These are phyloP conservation scores for Pachyrhizus erosus DNA, from an alignment of 306 rosid genomes.

Conservation along the genomic window DNA sequence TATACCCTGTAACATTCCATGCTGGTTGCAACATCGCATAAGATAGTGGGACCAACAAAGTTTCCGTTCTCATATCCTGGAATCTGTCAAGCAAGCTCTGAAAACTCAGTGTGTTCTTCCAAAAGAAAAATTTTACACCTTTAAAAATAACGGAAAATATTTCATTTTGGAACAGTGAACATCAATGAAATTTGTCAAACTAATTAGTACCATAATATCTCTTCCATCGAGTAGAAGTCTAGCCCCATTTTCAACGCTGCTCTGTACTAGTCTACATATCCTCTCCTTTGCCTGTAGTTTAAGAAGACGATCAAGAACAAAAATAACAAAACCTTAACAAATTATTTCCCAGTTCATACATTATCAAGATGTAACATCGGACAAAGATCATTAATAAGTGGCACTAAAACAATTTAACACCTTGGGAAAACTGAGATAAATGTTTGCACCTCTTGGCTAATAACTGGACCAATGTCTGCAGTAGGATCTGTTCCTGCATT, in stretches of 20 bases:
- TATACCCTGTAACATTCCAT: conserved; percentile 76
- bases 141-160: neutral
- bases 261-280: conserved; percentile 63
- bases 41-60: conserved; percentile 73
- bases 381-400: conserved; percentile 4
- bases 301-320: conserved; percentile 28
- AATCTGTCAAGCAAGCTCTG: conserved; percentile 51
- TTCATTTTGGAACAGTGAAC: conserved; percentile 10
- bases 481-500: conserved; percentile 71
- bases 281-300: conserved; percentile 62
- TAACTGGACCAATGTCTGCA: conserved; percentile 79
- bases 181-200: conserved; percentile 12
- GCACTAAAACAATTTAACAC: conserved; percentile 20
- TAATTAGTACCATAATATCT: conserved; percentile 56
- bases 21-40: conserved; percentile 63
- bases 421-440: conserved; percentile 1
- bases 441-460: conserved; percentile 64
- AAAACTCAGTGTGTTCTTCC: conserved; percentile 26
- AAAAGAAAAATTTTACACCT: conserved; percentile 10
- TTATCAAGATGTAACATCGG: neutral
- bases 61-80: conserved; percentile 76
- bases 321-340: neutral
- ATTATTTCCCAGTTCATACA: neutral
- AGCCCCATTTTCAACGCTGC: conserved; percentile 67
- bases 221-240: conserved; percentile 78